Evolutionary conservation across 495 filamentous ascomycete genomes (phyloP).

Genomic region (Tetracladium setigerum): DNA sequence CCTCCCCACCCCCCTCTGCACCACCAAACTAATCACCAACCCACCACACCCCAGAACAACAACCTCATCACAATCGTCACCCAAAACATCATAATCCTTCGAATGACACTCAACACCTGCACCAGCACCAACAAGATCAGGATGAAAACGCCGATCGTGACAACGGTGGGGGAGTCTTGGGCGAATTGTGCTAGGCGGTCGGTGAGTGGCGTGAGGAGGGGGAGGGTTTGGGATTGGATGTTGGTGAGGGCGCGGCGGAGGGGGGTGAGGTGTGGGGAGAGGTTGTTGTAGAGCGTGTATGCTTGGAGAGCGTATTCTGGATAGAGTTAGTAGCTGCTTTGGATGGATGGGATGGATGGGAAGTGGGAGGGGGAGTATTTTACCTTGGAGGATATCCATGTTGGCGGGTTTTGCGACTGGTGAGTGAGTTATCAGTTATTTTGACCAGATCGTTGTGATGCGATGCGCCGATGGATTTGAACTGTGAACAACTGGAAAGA

Average conservation of each 20-base stretch:
- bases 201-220: slow-evolving; percentile 13
- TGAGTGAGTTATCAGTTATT: not conserved
- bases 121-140: slow-evolving; percentile 13
- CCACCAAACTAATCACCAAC: slow-evolving; percentile 47
- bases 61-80: slow-evolving; percentile 50
- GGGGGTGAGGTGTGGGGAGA: slow-evolving; percentile 11
- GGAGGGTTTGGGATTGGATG: not conserved
- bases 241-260: slow-evolving; percentile 3
- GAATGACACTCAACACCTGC: slow-evolving; percentile 30
- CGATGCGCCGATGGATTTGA: too few relatives aligned
- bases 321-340: not conserved
- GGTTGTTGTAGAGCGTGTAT: slow-evolving; percentile 8
- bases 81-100: slow-evolving; percentile 66
- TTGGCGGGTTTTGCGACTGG: not conserved
- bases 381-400: not conserved
- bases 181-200: slow-evolving; percentile 2
- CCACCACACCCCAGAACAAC: slow-evolving; percentile 49
- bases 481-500: too few relatives aligned
- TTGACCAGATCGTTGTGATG: too few relatives aligned
- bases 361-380: not conserved
- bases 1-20: slow-evolving; percentile 54
- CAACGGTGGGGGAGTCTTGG: slow-evolving; percentile 11
- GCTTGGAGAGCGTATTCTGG: slow-evolving; percentile 8
- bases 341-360: not conserved
- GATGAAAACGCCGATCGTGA: slow-evolving; percentile 14